Percentiles rank a stretch among this genome's conserved stretches.
Conservation (phyloP, 2,329 filamentous ascomycete species). For the Sporothrix brunneoviolacea region DNA sequence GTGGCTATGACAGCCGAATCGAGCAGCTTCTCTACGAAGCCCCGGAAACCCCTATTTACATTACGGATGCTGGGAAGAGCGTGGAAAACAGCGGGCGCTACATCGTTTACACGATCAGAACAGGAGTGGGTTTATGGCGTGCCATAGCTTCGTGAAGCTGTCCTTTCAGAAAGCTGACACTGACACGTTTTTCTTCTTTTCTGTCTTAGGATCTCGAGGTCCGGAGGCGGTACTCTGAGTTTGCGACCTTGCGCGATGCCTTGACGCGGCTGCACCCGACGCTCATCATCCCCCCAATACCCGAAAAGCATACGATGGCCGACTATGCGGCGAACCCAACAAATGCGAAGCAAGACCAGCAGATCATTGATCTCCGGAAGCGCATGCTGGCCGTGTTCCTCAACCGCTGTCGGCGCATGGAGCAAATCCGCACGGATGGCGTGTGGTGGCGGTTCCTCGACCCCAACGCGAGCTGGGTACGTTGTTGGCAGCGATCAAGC, state of each 20-base stretch:
- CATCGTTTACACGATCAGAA: constrained; percentile 95
- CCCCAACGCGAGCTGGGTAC: constrained; percentile 96
- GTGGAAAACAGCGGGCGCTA: constrained; percentile 84
- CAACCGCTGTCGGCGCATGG: constrained; percentile 89
- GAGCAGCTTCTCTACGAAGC: constrained; percentile 98
- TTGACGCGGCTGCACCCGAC: constrained; percentile 90
- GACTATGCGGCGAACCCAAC: constrained; percentile 98
- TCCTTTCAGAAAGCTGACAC: not conserved
- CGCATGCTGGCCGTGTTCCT: constrained; percentile 95
- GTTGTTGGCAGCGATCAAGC: constrained; percentile 18
- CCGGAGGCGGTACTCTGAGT: constrained; percentile 91
- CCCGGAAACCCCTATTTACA: constrained; percentile 80
- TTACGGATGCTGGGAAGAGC: constrained; percentile 94
- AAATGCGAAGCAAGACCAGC: constrained; percentile 93
- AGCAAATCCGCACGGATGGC: constrained; percentile 82
- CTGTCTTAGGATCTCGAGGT: constrained; percentile 99
- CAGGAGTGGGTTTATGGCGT: constrained; percentile 55
- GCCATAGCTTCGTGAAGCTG: too few relatives aligned
- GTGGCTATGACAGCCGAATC: constrained; percentile 88
- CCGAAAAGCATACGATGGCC: constrained; percentile 97
- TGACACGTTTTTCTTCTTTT: not conserved
- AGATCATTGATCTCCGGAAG: constrained; percentile 94
- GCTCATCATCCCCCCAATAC: constrained; percentile 90
- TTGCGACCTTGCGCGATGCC: constrained; percentile 81
- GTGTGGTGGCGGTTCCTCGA: constrained; percentile 98